Evolutionary conservation across 192 early-diverging fungal species (phyloP).

Genomic region (Backusella macrospora): DNA sequence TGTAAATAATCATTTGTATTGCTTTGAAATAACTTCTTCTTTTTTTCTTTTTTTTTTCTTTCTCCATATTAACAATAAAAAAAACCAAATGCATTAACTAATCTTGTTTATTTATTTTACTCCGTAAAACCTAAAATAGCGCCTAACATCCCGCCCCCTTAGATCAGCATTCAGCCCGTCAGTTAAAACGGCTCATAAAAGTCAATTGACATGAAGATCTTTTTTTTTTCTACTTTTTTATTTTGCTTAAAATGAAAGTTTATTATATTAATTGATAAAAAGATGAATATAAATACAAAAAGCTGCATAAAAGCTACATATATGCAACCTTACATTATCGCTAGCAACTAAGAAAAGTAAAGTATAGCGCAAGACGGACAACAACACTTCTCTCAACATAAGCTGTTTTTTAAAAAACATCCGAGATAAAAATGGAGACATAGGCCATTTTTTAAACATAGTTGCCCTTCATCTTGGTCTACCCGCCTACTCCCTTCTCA

Average conservation of each 20-base stretch:
- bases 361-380: background rate
- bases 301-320: background rate
- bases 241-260: background rate
- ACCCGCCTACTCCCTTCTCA: no score
- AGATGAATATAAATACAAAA: background rate
- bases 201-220: conserved; percentile 7
- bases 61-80: background rate
- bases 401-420: background rate
- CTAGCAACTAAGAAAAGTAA: background rate
- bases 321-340: background rate
- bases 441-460: background rate
- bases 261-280: background rate
- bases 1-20: conserved; percentile 9
- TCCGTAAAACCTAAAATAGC: background rate
- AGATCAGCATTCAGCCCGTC: background rate
- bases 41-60: background rate
- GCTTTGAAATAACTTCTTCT: background rate
- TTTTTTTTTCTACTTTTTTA: conserved; percentile 2
- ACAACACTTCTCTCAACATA: background rate
- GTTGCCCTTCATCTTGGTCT: background rate
- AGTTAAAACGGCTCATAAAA: conserved; percentile 6
- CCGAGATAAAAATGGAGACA: background rate
- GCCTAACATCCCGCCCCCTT: background rate
- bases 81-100: background rate
- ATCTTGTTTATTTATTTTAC: background rate